Base-by-base conservation (phyloP, 257 asterid genomes). In the Forsythia suspensa region DNA sequence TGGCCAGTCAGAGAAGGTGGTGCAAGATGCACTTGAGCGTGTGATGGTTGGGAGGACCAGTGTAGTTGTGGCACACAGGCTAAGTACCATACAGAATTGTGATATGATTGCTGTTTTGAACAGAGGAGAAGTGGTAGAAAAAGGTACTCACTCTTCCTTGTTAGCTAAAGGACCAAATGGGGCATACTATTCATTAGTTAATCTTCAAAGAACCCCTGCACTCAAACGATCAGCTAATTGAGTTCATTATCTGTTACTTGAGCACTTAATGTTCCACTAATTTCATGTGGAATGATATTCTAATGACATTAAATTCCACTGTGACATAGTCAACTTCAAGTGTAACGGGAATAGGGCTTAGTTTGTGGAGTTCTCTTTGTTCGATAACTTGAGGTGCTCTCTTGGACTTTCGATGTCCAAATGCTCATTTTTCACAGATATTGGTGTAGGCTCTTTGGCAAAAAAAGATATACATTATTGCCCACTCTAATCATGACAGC, bases 1-100 rank as follows among this genome's bases (percentile, higher is more conserved):
- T 76, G 85, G 94, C 0, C 94, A 86, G 6, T 95, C 97, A 2
- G 98, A 95, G 87, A 93, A 89, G 77, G 89, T 88, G 21, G 98
- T 93, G 12, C 98, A 93, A 48, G 97, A 95, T 24, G 98, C 98
- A 5, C 85, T 95, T 0, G 98, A 95, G 79, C 73, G 93, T 13
- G 94, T 92, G 71, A 95, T 90, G 94, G 87, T 95, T 0, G 95
- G 98, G 43, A 72, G 99, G 75, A 93, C 98, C 0, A 95, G 97
- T 11, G 90, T 95, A 4, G 98, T 95, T 4, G 99, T 95, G 74
- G 98, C 99, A 0, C 99, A 91, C 65, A 76, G 98, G 86, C 84
- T 95, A 63, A 90, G 96, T 68, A 95, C 98, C 0, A 91, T 93
- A 80, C 91, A 86, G 29, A 88, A 86, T 9, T 95, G 99, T 51